These are phyloP conservation scores for Trichoderma pleuroti DNA, from an alignment of 2,329 filamentous ascomycete species.

Conservation along the genomic window DNA sequence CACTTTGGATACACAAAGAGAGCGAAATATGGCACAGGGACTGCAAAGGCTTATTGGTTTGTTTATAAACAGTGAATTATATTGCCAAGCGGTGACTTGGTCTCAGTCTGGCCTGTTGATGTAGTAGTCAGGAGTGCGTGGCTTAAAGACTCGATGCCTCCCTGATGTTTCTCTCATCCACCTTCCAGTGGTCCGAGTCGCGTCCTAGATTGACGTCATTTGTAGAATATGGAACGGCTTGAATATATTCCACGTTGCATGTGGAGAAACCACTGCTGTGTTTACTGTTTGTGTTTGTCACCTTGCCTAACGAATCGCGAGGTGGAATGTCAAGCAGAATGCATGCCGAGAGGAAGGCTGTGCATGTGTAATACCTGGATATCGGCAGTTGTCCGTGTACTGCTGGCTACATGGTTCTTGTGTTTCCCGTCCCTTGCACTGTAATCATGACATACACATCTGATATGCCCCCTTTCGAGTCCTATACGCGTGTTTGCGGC, in stretches of 20 bases:
- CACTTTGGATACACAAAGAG: neutral
- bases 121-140: neutral
- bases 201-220: neutral
- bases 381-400: neutral
- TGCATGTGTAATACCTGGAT: neutral
- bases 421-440: neutral
- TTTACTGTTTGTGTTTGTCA: neutral
- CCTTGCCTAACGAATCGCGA: no score
- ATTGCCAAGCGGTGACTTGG: no score
- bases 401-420: neutral
- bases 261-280: neutral
- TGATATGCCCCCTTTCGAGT: neutral
- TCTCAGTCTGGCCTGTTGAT: neutral
- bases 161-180: neutral
- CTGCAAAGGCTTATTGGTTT: neutral
- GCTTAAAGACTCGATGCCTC: neutral
- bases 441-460: neutral
- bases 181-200: neutral
- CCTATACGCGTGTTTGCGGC: neutral
- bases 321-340: neutral
- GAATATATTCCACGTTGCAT: neutral
- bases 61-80: neutral
- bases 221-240: neutral
- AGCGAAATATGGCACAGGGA: neutral
- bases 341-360: neutral